Conservation (phyloP, 495 filamentous ascomycete genomes). For the Tirmania nivea region DNA sequence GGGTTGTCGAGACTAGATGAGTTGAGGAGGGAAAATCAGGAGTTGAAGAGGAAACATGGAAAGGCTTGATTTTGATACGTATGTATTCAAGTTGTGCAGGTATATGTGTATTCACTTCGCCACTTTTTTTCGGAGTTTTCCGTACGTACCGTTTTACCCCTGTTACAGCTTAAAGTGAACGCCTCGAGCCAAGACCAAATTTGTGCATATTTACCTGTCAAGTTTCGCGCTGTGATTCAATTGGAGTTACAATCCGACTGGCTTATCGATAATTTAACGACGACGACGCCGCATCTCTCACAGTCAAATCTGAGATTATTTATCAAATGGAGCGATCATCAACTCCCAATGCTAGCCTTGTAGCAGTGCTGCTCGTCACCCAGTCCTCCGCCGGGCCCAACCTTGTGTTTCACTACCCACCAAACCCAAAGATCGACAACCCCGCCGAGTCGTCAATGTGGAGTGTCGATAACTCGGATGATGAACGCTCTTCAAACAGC, state of each 20-base stretch:
- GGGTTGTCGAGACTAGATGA: conserved; percentile 8
- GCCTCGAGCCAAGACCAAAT: too few relatives aligned
- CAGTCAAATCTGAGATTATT: too few relatives aligned
- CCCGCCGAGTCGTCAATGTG: conserved; percentile 3
- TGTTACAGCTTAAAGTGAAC: too few relatives aligned
- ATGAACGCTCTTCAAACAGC: conserved; percentile 5
- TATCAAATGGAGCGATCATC: conserved; percentile 23
- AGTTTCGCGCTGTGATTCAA: too few relatives aligned
- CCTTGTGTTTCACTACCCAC: conserved; percentile 84
- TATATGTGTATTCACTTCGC: too few relatives aligned
- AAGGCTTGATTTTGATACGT: not conserved
- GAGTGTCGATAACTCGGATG: conserved; percentile 15
- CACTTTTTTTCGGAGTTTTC: too few relatives aligned
- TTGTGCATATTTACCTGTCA: too few relatives aligned
- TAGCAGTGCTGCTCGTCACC: conserved; percentile 62
- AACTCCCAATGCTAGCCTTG: conserved; percentile 32
- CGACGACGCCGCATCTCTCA: too few relatives aligned
- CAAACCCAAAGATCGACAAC: conserved; percentile 28
- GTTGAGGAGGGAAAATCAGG: conserved; percentile 13
- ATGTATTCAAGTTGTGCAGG: too few relatives aligned
- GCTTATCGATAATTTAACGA: too few relatives aligned
- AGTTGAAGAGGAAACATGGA: conserved; percentile 8
- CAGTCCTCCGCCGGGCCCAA: conserved; percentile 59
- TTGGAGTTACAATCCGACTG: too few relatives aligned
- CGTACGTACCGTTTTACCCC: too few relatives aligned